Conservation (phyloP, 495 filamentous ascomycete species). For the Diplogelasinospora grovesii region DNA sequence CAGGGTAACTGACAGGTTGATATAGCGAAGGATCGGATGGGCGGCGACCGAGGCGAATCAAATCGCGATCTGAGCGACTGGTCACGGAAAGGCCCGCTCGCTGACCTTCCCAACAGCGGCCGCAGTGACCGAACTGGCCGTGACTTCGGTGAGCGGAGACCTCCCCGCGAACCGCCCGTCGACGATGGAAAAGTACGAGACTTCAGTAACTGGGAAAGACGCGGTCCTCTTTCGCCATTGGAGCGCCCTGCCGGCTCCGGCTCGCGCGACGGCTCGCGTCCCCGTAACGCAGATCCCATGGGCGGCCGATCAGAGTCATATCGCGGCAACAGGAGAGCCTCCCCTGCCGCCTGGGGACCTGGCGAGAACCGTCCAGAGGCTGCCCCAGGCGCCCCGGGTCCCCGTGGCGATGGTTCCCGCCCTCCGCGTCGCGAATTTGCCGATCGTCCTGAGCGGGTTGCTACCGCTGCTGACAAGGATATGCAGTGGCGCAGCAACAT, state of each 20-base stretch:
- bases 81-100: slow-evolving; percentile 77
- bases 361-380: slow-evolving; percentile 39
- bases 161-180: slow-evolving; percentile 26
- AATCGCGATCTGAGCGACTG: slow-evolving; percentile 58
- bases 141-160: slow-evolving; percentile 38
- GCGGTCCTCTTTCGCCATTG: slow-evolving; percentile 77
- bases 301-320: slow-evolving; percentile 37
- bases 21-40: slow-evolving; percentile 63
- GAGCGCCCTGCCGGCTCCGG: slow-evolving; percentile 47
- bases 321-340: slow-evolving; percentile 55
- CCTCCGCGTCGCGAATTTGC: slow-evolving; percentile 74
- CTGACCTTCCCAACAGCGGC: slow-evolving; percentile 53
- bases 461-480: slow-evolving; percentile 80
- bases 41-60: slow-evolving; percentile 35
- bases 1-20: slow-evolving; percentile 23
- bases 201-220: slow-evolving; percentile 91
- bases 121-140: slow-evolving; percentile 40
- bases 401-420: slow-evolving; percentile 68
- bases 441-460: slow-evolving; percentile 65
- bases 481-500: slow-evolving; percentile 81
- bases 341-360: slow-evolving; percentile 71
- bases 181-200: slow-evolving; percentile 81
- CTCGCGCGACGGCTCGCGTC: slow-evolving; percentile 62
- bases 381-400: too few species aligned
- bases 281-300: slow-evolving; percentile 63